phyloP scores from a whole-genome alignment of 225 moss, liverwort and hornwort genomes.

The Sphagnum tenellum region DNA sequence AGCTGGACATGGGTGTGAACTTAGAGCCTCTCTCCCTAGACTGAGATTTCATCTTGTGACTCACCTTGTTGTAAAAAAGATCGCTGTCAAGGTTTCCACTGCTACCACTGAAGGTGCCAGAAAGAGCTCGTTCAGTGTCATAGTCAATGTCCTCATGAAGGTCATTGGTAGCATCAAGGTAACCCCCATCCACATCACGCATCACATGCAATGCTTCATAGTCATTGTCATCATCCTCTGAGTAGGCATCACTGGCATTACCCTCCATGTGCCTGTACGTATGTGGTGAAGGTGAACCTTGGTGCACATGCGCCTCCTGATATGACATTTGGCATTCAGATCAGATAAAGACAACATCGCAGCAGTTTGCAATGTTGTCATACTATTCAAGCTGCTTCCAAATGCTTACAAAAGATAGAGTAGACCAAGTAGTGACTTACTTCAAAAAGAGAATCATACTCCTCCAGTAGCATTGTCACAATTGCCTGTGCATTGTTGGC shows the following conservation, averaged over 20 bases:
- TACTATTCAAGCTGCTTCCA: too few relatives aligned
- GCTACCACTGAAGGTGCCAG: conserved; percentile 88
- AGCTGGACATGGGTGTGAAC: too few relatives aligned
- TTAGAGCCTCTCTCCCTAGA: too few relatives aligned
- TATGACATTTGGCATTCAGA: neutral
- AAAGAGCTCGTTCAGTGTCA: conserved; percentile 71
- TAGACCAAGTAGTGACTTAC: conserved; percentile 19
- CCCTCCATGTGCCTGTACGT: conserved; percentile 69
- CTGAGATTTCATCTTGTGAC: neutral
- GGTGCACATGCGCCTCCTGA: conserved; percentile 67
- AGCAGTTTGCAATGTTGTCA: too few relatives aligned
- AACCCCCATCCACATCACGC: conserved; percentile 71
- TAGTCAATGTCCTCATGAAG: conserved; percentile 81
- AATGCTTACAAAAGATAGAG: neutral
- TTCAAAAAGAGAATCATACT: conserved; percentile 92
- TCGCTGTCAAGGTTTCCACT: conserved; percentile 89
- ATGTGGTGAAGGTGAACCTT: conserved; percentile 63
- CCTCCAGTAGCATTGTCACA: conserved; percentile 78
- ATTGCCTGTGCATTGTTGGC: conserved; percentile 99
- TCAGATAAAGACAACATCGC: too few relatives aligned
- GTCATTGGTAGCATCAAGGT: conserved; percentile 88
- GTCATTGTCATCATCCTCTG: conserved; percentile 63
- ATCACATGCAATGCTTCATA: conserved; percentile 25
- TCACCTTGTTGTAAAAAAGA: conserved; percentile 85
- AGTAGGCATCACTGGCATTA: conserved; percentile 73